phyloP scores from a whole-genome alignment of 2,329 filamentous ascomycete species.

The Zymoseptoria brevis region DNA sequence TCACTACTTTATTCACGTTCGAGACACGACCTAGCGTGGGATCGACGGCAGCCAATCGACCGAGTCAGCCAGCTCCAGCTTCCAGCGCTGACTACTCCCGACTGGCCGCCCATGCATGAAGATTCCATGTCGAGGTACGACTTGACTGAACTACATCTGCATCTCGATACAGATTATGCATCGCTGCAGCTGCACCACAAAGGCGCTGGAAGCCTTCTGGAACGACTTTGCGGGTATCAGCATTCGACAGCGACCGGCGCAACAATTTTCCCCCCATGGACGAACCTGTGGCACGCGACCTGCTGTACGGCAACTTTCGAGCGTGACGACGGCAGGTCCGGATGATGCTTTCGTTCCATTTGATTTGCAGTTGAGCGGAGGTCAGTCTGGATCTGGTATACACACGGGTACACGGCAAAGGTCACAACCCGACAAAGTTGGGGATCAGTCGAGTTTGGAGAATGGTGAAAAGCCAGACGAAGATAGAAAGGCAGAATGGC shows the following conservation, averaged over 20 bases:
- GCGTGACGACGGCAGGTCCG: not conserved
- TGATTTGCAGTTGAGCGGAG: conserved; percentile 1
- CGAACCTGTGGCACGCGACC: conserved; percentile 8
- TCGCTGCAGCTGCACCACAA: conserved; percentile 16
- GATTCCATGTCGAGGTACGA: not conserved
- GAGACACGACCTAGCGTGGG: not conserved
- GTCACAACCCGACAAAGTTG: not conserved
- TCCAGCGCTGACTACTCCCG: conserved; percentile 3
- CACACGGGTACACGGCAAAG: not conserved
- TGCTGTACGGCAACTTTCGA: conserved; percentile 6
- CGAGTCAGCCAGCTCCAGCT: not conserved
- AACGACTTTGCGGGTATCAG: conserved; percentile 19
- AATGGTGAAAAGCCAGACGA: not conserved
- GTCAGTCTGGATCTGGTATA: not conserved
- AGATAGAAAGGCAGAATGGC: not conserved
- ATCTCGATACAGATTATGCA: conserved; percentile 6
- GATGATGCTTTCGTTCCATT: conserved; percentile 13
- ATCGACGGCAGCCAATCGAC: not conserved
- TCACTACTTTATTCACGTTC: not conserved
- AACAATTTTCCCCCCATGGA: conserved; percentile 8
- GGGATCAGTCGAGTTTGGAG: not conserved
- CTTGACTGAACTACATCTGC: not conserved
- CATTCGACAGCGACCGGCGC: conserved; percentile 13
- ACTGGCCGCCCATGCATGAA: not conserved
- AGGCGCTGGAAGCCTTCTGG: conserved; percentile 19